Evolutionary conservation across 768 basidiomycete species (phyloP), one percentile per base, ranked within the genome.

Genomic region (Suillus occidentalis): DNA sequence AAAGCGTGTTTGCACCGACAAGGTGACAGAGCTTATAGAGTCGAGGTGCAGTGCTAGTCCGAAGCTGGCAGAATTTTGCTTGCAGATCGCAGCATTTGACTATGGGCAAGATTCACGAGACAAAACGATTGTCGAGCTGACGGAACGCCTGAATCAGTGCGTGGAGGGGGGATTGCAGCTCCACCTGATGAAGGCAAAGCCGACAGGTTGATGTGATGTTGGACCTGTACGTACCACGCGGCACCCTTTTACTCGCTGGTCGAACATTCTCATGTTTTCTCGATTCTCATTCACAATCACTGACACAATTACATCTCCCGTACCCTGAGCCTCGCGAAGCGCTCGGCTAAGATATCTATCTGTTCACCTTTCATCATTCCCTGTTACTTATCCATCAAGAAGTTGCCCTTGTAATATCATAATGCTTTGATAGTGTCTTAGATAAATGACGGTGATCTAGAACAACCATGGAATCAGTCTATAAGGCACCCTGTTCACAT

Each of bases 61-160:
- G 13, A 64, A 31, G 42, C 65, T 75, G 18, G 67, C 55, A 57
- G 60, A 28, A 47, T 73, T 75, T 49, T 61, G 64, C 43, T 22
- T 75, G 47, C 74, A 77, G 57, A 45, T 77, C 31, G 73, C 68
- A 14, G 62, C 67, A 40, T 76, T 74, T 42, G 71, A 74, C 64
- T 74, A 77, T 53, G 74, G 76, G 40, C 22, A 67, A 57, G 74
- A 75, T 45, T 70, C 52, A 45, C 56, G 76, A 62, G 76, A 76
- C 52, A 67, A 67, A 42, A 77, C 65, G 62, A 77, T 75, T 31
- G 52, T 39, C 22, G 60, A 72, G 37, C 43, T 72, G 22, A 59
- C 56, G 34, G 55, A 62, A 28, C 66, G 52, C 36, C 40, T 76
- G 57, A 49, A 6, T 20, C 50, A 43, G 36, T 67, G 62, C 12